phyloP scores from a whole-genome alignment of 2,329 filamentous ascomycete genomes.

The Microascus cirrosus region DNA sequence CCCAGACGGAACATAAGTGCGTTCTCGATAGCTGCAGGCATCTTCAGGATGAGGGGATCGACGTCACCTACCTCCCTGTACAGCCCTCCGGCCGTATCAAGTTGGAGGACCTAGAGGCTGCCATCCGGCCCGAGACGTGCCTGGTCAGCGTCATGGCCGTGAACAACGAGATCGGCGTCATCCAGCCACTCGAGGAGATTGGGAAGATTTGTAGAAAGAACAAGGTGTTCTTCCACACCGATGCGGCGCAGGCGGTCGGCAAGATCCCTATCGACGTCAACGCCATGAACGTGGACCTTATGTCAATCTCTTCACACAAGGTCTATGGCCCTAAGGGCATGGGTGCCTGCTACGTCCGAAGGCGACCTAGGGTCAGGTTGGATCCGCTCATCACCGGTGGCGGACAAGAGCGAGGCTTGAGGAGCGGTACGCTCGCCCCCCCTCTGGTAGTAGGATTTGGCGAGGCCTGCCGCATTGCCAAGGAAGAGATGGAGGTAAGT shows the following conservation, averaged over 20 bases:
- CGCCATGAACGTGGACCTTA: constrained; percentile 93
- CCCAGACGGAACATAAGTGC: constrained; percentile 97
- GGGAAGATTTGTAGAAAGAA: constrained; percentile 81
- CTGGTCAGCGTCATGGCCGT: constrained; percentile 97
- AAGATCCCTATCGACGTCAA: constrained; percentile 97
- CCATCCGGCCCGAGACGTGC: constrained; percentile 82
- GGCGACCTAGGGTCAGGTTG: constrained; percentile 83
- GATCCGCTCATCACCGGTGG: constrained; percentile 95
- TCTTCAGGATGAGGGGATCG: constrained; percentile 91
- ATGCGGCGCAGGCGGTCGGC: constrained; percentile 93
- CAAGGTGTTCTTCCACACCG: constrained; percentile 97
- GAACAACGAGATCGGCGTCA: constrained; percentile 99
- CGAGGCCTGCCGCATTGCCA: constrained; percentile 86
- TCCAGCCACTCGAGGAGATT: constrained; percentile 89
- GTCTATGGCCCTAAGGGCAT: constrained; percentile 98
- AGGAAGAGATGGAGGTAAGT: constrained; percentile 81
- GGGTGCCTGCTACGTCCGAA: constrained; percentile 88
- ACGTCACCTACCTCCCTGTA: constrained; percentile 94
- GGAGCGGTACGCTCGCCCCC: constrained; percentile 88
- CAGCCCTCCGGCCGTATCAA: constrained; percentile 75
- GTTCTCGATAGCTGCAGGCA: constrained; percentile 95
- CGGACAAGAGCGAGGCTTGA: constrained; percentile 87
- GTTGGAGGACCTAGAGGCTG: constrained; percentile 73
- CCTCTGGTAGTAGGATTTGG: constrained; percentile 86
- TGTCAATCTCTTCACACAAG: constrained; percentile 98